Evolutionary conservation across 2,329 filamentous ascomycete genomes (phyloP).

Genomic region (Ophiostoma sp.): DNA sequence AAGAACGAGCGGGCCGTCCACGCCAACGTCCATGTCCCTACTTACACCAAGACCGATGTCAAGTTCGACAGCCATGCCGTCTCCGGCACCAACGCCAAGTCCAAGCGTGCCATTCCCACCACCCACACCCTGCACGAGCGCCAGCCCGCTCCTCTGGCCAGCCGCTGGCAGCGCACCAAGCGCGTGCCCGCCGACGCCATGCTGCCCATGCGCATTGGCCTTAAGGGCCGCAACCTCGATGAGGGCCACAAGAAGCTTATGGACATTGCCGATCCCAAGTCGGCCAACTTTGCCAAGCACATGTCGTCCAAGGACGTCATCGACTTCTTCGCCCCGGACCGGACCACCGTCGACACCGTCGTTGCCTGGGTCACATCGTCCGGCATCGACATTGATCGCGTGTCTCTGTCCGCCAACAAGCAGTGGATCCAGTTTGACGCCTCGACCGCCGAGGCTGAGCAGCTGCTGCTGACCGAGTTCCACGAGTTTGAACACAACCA

Average conservation of each 20-base stretch:
- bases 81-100: neutral
- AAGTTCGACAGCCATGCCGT: neutral
- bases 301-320: constrained; percentile 37
- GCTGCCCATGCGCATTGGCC: constrained; percentile 29
- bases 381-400: constrained; percentile 31
- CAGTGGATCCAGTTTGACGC: constrained; percentile 33
- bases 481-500: constrained; percentile 29
- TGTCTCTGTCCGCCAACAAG: constrained; percentile 28
- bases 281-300: constrained; percentile 37
- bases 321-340: constrained; percentile 37
- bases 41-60: neutral
- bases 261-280: constrained; percentile 32
- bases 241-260: constrained; percentile 32
- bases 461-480: constrained; percentile 30
- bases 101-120: constrained; percentile 20
- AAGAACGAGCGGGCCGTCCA: constrained; percentile 9
- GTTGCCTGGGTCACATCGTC: constrained; percentile 33
- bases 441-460: constrained; percentile 30
- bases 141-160: constrained; percentile 30
- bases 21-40: constrained; percentile 8
- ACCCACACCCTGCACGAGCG: constrained; percentile 35
- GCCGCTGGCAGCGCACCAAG: constrained; percentile 31
- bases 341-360: constrained; percentile 34
- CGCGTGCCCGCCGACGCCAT: constrained; percentile 29
- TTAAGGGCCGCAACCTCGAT: constrained; percentile 31